phyloP scores from a whole-genome alignment of 805 yeast species.

The Lipomyces spencermartinsiae region DNA sequence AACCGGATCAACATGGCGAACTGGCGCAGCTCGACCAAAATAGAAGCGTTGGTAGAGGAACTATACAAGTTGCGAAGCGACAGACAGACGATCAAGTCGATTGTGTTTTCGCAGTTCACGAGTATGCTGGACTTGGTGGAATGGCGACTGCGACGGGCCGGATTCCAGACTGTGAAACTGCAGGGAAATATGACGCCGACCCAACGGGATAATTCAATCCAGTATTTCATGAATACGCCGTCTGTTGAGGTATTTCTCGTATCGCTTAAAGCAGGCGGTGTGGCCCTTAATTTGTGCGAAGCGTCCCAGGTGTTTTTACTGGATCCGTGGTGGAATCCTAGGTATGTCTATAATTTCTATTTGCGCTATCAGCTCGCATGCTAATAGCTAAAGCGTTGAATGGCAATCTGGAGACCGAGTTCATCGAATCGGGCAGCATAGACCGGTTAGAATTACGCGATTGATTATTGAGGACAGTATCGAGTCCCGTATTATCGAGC shows the following conservation, averaged over 20 bases:
- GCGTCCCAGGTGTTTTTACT: constrained; percentile 94
- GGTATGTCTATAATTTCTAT: constrained; percentile 7
- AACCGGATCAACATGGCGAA: constrained; percentile 81
- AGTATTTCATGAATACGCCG: constrained; percentile 90
- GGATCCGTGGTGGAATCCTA: constrained; percentile 99
- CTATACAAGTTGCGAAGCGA: constrained; percentile 85
- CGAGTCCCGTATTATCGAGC: constrained; percentile 91
- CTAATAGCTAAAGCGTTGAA: constrained; percentile 62
- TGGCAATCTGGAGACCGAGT: constrained; percentile 99
- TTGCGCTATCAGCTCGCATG: neutral
- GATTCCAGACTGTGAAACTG: constrained; percentile 89
- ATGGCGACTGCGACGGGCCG: constrained; percentile 94
- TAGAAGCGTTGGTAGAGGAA: constrained; percentile 95
- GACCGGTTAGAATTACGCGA: constrained; percentile 92
- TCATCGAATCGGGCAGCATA: constrained; percentile 92
- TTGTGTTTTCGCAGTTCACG: constrained; percentile 96
- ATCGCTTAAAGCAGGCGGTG: constrained; percentile 98
- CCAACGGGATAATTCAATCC: constrained; percentile 90
- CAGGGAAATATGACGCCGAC: constrained; percentile 98
- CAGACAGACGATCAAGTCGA: constrained; percentile 86
- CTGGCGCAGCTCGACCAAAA: constrained; percentile 95
- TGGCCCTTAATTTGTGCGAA: constrained; percentile 93
- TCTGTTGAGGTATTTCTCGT: constrained; percentile 92
- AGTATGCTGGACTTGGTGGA: constrained; percentile 95
- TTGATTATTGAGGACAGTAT: constrained; percentile 96